A percentile compares a stretch with the other conserved stretches of the same genome.
phyloP scores from a whole-genome alignment of 768 basidiomycete genomes.

The Gyrodon lividus region DNA sequence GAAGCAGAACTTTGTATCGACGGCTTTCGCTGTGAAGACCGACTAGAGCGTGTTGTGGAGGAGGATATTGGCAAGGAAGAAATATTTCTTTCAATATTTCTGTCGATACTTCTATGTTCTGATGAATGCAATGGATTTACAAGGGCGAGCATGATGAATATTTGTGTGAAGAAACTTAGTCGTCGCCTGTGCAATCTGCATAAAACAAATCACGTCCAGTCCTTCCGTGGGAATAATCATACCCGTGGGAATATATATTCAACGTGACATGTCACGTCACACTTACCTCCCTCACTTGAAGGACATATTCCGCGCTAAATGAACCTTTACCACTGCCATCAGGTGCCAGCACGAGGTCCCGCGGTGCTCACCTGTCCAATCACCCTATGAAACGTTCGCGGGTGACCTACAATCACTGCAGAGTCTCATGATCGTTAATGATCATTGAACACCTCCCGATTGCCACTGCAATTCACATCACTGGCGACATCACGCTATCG shows the following conservation, averaged over 20 bases:
- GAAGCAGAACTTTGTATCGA: constrained; percentile 28
- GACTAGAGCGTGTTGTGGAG: constrained; percentile 23
- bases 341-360: neutral
- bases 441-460: too few relatives aligned
- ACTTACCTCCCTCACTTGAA: neutral
- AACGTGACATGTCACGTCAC: constrained; percentile 3
- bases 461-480: too few relatives aligned
- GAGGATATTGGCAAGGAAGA: constrained; percentile 7
- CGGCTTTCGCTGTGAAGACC: constrained; percentile 28
- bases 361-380: neutral
- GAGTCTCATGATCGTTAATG: too few relatives aligned
- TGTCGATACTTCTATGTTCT: constrained; percentile 31
- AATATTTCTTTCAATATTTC: constrained; percentile 21
- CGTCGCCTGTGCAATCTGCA: constrained; percentile 12
- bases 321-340: neutral
- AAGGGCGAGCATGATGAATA: constrained; percentile 48
- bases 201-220: constrained; percentile 4
- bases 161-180: constrained; percentile 14
- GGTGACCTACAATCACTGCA: neutral
- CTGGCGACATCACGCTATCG: too few relatives aligned
- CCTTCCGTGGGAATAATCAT: constrained; percentile 20
- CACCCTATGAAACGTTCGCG: constrained; percentile 9
- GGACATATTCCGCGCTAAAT: neutral
- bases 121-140: constrained; percentile 40
- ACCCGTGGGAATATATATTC: neutral